Conservation (phyloP, 202 grass and related monocot species). For the Thinopyrum obtusiflorum region DNA sequence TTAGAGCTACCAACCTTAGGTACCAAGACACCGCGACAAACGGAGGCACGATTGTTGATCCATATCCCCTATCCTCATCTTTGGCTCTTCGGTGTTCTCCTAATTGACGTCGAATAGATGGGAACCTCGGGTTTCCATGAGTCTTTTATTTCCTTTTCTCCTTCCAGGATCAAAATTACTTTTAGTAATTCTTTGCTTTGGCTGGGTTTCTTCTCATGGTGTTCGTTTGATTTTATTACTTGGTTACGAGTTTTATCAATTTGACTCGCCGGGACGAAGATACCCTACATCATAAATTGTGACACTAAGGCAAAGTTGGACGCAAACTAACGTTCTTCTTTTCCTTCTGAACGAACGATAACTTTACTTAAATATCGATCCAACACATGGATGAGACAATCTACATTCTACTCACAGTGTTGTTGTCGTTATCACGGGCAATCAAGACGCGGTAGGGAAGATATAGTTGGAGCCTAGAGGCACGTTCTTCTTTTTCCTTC, state of each 20-base stretch:
- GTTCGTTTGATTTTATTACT: not conserved
- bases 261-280: not conserved
- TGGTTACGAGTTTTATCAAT: not conserved
- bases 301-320: not conserved
- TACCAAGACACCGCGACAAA: not conserved
- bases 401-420: too few relatives aligned
- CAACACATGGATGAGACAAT: too few relatives aligned
- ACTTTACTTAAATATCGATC: too few relatives aligned
- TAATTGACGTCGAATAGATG: not conserved
- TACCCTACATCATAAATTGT: not conserved
- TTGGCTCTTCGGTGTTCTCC: not conserved
- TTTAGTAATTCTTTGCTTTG: not conserved
- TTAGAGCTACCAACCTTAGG: not conserved
- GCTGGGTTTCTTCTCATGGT: not conserved
- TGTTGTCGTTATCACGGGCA: too few relatives aligned
- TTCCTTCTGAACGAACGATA: too few relatives aligned
- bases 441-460: too few relatives aligned
- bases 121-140: not conserved
- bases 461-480: too few relatives aligned
- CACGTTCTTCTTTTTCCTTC: too few relatives aligned
- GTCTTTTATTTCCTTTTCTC: not conserved
- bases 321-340: not conserved
- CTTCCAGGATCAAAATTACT: not conserved
- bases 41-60: not conserved
- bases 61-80: not conserved